These are phyloP conservation scores for Cudoniella acicularis DNA, from an alignment of 495 filamentous ascomycete genomes.

Conservation along the genomic window DNA sequence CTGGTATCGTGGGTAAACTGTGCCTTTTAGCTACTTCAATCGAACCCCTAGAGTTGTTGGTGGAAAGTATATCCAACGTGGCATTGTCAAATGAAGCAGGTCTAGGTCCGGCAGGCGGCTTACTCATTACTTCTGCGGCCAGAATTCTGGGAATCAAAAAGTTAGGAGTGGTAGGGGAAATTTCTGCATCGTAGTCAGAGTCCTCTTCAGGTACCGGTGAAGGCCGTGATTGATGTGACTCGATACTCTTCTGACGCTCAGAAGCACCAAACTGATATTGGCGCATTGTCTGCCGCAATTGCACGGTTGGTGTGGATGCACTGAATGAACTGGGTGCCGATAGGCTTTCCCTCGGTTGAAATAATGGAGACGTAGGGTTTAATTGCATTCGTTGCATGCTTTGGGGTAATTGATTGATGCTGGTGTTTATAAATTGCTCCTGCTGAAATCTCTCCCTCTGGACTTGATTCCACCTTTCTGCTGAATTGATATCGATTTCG, in stretches of 20 bases:
- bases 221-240: too few species aligned
- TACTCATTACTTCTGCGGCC: background rate
- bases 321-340: background rate
- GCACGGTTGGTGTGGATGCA: background rate
- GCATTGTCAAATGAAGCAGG: background rate
- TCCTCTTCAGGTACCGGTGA: background rate
- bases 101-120: background rate
- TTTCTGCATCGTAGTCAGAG: background rate
- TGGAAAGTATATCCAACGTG: background rate
- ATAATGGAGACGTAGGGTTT: background rate
- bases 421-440: background rate
- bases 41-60: background rate
- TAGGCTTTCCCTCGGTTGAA: background rate
- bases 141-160: too few species aligned
- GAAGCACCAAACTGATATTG: background rate
- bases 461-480: constrained; percentile 32
- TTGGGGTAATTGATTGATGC: background rate
- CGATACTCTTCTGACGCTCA: background rate
- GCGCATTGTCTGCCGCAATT: background rate
- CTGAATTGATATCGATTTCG: constrained; percentile 36
- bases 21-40: background rate
- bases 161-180: background rate
- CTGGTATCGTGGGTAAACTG: constrained; percentile 4
- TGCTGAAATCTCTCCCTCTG: constrained; percentile 19
- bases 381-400: constrained; percentile 4